A percentile compares a stretch with the other conserved stretches of the same genome.
These are phyloP conservation scores for Diaporthe sp. DNA, from an alignment of 2,329 filamentous ascomycete species.

Conservation along the genomic window DNA sequence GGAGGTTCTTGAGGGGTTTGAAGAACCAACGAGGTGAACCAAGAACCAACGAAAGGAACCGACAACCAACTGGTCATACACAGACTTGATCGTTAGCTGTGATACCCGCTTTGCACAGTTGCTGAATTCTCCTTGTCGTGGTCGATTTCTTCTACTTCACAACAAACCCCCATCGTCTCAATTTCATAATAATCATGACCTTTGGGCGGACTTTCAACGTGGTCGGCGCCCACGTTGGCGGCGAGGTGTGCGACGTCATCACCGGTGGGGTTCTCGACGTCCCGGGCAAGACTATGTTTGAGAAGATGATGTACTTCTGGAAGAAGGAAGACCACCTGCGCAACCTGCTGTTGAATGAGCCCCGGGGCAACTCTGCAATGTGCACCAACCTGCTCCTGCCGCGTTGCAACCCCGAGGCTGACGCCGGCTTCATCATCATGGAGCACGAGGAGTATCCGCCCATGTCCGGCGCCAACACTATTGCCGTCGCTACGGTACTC, in stretches of 20 bases:
- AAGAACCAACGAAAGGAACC: not conserved
- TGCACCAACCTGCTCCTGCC: slow-evolving; percentile 33
- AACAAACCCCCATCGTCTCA: not conserved
- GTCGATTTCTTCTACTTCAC: not conserved
- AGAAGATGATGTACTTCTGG: slow-evolving; percentile 56
- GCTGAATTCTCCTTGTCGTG: not conserved
- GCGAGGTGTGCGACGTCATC: slow-evolving; percentile 60
- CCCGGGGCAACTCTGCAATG: slow-evolving; percentile 54
- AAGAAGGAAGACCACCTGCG: slow-evolving; percentile 52
- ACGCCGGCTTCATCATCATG: slow-evolving; percentile 10
- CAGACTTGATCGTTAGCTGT: not conserved
- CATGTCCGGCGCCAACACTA: slow-evolving; percentile 1
- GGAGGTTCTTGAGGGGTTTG: not conserved
- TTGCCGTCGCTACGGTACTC: not conserved
- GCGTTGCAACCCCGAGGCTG: not conserved
- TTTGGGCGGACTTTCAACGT: slow-evolving; percentile 41
- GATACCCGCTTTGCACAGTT: not conserved
- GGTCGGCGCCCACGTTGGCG: slow-evolving; percentile 51
- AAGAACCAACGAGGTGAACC: not conserved
- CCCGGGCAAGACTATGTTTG: slow-evolving; percentile 56
- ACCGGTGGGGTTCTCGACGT: slow-evolving; percentile 57
- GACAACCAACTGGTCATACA: not conserved
- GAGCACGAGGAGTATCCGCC: slow-evolving; percentile 7
- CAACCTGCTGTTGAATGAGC: slow-evolving; percentile 56
- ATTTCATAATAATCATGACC: not conserved